These are phyloP conservation scores for Hyaloscypha finlandica DNA, from an alignment of 495 filamentous ascomycete genomes.

Conservation along the genomic window DNA sequence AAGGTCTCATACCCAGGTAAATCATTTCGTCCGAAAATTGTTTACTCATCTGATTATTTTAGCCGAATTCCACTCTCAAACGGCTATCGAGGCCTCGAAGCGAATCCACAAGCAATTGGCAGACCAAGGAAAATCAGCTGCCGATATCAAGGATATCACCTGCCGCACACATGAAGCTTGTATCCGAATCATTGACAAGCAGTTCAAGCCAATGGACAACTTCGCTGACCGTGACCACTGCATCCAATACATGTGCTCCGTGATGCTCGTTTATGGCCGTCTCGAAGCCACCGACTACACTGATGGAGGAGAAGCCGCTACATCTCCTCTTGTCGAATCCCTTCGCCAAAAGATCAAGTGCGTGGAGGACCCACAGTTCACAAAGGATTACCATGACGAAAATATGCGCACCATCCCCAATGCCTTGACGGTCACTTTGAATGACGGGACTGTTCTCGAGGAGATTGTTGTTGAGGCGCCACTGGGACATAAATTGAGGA, in stretches of 20 bases:
- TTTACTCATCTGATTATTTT: constrained; percentile 5
- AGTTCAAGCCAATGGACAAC: constrained; percentile 99
- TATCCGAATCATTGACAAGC: constrained; percentile 99
- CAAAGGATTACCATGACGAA: constrained; percentile 90
- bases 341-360: constrained; percentile 91
- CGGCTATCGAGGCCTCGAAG: constrained; percentile 92
- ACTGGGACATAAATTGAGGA: constrained; percentile 85
- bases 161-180: constrained; percentile 98
- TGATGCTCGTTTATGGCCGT: constrained; percentile 92
- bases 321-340: constrained; percentile 83
- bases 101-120: constrained; percentile 81
- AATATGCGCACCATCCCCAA: constrained; percentile 93
- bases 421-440: constrained; percentile 87
- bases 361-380: constrained; percentile 94
- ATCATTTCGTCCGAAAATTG: constrained; percentile 29
- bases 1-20: constrained; percentile 96
- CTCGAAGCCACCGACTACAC: constrained; percentile 90
- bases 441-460: constrained; percentile 90
- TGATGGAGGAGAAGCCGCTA: constrained; percentile 87
- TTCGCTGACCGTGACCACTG: constrained; percentile 99
- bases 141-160: constrained; percentile 89
- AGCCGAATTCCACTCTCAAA: constrained; percentile 99
- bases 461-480: constrained; percentile 96
- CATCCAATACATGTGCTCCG: constrained; percentile 98
- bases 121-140: constrained; percentile 83